Evolutionary conservation across 2,329 filamentous ascomycete genomes (phyloP), one percentile per base, ranked within the genome.

Genomic region (Colletotrichum tamarilloi): DNA sequence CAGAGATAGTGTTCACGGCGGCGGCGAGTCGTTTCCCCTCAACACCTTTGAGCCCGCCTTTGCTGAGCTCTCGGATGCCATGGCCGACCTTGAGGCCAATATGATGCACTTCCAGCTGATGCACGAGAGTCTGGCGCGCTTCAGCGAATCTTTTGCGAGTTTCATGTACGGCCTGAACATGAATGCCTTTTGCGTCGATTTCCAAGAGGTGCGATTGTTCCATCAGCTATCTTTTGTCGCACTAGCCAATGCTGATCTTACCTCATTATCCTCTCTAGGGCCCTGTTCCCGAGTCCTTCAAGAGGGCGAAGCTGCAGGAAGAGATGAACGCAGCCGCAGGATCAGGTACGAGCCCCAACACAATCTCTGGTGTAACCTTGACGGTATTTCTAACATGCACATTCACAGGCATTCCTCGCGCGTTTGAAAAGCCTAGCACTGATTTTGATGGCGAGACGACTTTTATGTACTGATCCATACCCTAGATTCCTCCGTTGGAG

Each of bases 111-210:
- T 99, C 77, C 96, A 98, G 82, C 86, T 98, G 75, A 97, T 99
- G 92, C 95, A 99, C 80, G 96, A 98, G 85, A 97, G 94, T 79
- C 84, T 99, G 77, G 91, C 94, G 28, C 91, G 97, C 30, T 99
- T 99, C 83, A 96, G 93, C 82, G 97, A 99, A 87, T 97, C 94
- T 80, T 99, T 99, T 83, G 95, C 95, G 1, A 95, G 93, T 77
- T 98, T 99, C 79, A 85, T 99, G 58, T 99, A 98, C 79, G 97
- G 97, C 2, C 83, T 99, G 81, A 98, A 98, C 80, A 98, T 99
- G 95, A 98, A 98, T 82, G 97, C 97, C 1, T 99, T 98, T 81
- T 98, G 96, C 82, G 95, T 98, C 38, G 97, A 99, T 82, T 99
- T 98, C 76, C 94, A 95, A 0, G 97, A 99, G 90, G 95, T 95